Base-by-base conservation (phyloP, 2,329 filamentous ascomycete genomes). In the Colletotrichum tofieldiae region DNA sequence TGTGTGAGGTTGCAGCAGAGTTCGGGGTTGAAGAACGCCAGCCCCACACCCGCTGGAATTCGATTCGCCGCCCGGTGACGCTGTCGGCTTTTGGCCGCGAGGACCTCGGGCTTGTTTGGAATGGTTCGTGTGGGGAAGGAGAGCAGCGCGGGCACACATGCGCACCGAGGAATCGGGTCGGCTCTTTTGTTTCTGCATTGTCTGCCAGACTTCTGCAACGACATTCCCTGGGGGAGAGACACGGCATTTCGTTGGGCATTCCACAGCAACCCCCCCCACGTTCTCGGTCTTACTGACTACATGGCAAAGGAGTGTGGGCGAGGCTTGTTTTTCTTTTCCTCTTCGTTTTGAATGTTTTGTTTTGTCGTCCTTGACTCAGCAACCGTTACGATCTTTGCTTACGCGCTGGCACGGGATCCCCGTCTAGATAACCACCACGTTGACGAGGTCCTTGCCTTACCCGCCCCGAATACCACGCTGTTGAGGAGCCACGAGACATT, bases 1-100 rank as follows among this genome's bases (percentile, higher is more conserved):
- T 56, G 20, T 56, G 39, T 67, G 56, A 71, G 35, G 68, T 71
- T 67, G 51, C 68, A 71, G 68, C 64, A 67, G 68, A 71, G 67
- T 71, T 71, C 29, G 16, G 45, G 26, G 26, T 12, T 64, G 23
- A 62, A 51, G 35, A 62, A 62, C 32, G 35, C 35, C 9, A n/a
- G 45, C 43, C 32, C 65, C 66, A 63, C 35, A 18, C 45, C 43
- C 8, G 20, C 26, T 18, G 51, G 41, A 51, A 51, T 47, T 43
- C 41, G 18, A 68, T 68, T 68, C 51, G 59, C 29, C 2, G 23
- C n/a, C 39, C 35, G 43, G 43, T 49, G 41, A 20, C 49, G 23
- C 18, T n/a, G 29, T 23, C 29, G 32, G 45, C 26, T 37, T 51
- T 39, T 54, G 20, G 18, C n/a, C 11, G 20, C 59, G 32, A 51